Base-by-base conservation (phyloP, 1,284 basidiomycete species). In the Rhodofomes roseus region DNA sequence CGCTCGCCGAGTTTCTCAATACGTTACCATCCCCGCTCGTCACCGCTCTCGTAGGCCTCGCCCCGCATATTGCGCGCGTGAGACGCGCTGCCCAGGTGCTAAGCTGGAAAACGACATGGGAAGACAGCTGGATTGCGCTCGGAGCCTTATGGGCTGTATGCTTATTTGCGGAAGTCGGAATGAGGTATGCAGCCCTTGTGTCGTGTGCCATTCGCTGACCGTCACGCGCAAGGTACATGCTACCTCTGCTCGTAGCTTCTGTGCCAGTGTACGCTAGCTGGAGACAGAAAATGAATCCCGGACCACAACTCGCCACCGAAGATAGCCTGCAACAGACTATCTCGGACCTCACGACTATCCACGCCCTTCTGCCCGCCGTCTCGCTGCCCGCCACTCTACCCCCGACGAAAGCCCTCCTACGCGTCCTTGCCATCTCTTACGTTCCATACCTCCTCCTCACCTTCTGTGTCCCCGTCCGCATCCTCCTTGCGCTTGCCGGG, bases 131-230 rank as follows among this genome's bases (percentile, higher is more conserved):
- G 78, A 80, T 93, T 2, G 71, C 83, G 0, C 72, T 95, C 29
- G 86, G 80, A 0, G 71, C 71, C 0, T 93, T 91, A 91, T 95
- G 92, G 90, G 81, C 81, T 0, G 36, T 86, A n/a, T 93, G 90
- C 73, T 76, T 94, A 41, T 78, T 87, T 27, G 75, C 83, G 1
- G 80, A 81, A 23, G 73, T 77, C 18, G 76, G 77, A 7, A 74
- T 92, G 64, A 82, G 81, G 87, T 89, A 61, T 37, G 50, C 50
- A 37, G 34, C n/a, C 50, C 2, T 34, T 23, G 31, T 61, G 81
- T 76, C 37, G 20, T 53, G 44, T 55, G 23, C 44, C 8, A 23
- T 29, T 22, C 51, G 37, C 56, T 62, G 39, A 55, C 40, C 29
- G 25, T 41, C 46, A 54, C 44, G 56, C 54, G 57, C 51, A 54